These are phyloP conservation scores for Plasmopara muralis DNA, from an alignment of 352 stramenopile genomes.

Conservation along the genomic window DNA sequence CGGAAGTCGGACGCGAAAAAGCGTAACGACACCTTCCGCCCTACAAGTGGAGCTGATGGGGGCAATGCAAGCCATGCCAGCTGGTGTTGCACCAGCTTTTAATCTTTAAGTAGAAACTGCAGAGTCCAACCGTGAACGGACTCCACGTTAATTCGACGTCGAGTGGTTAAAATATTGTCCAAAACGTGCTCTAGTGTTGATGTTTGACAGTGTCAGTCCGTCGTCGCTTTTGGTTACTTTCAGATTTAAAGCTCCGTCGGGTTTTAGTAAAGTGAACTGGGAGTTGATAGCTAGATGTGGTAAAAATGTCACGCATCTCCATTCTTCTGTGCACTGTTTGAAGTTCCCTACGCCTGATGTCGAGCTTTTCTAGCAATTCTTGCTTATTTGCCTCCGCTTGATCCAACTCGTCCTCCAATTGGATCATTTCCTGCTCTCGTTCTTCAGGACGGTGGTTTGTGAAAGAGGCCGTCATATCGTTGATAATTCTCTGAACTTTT, in stretches of 20 bases:
- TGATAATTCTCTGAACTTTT: constrained; percentile 43
- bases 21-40: constrained; percentile 69
- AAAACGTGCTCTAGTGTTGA: not conserved
- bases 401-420: constrained; percentile 55
- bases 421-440: constrained; percentile 35
- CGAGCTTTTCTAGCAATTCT: constrained; percentile 37
- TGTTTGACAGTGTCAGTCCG: constrained; percentile 7
- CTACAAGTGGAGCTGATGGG: constrained; percentile 42
- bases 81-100: constrained; percentile 88
- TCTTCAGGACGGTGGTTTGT: constrained; percentile 31
- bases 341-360: constrained; percentile 18
- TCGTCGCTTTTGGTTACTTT: constrained; percentile 23
- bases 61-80: constrained; percentile 35
- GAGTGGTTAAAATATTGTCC: too few relatives aligned
- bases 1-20: constrained; percentile 67
- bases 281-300: constrained; percentile 14
- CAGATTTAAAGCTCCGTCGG: constrained; percentile 6
- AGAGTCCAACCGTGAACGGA: too few relatives aligned
- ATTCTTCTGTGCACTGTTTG: constrained; percentile 36
- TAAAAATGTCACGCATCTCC: constrained; percentile 19
- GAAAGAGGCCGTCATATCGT: constrained; percentile 42
- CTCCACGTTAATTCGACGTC: too few relatives aligned
- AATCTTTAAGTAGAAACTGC: constrained; percentile 3
- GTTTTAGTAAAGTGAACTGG: constrained; percentile 46
- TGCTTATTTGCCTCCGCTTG: constrained; percentile 50